Evolutionary conservation across 2,329 filamentous ascomycete species (phyloP).

Genomic region (Cytospora schulzeri): DNA sequence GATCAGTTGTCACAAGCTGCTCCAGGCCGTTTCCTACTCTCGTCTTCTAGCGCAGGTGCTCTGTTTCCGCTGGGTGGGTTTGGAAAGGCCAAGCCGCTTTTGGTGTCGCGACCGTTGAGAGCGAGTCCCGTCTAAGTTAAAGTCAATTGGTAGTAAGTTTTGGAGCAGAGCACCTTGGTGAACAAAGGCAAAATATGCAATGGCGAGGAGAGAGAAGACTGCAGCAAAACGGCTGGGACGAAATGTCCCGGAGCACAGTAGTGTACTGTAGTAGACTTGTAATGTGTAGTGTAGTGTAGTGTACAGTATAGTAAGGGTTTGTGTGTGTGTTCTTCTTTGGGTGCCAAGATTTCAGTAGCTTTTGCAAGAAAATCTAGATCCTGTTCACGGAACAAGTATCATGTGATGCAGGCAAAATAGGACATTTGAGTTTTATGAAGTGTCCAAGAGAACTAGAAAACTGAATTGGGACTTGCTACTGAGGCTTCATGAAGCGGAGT

Average conservation of each 20-base stretch:
- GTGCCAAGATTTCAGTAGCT: background rate
- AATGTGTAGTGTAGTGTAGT: background rate
- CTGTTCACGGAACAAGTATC: background rate
- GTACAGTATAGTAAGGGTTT: background rate
- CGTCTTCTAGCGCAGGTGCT: background rate
- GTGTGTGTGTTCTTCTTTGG: background rate
- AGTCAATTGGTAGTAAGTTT: background rate
- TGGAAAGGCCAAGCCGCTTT: constrained; percentile 13
- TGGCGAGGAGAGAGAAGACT: background rate
- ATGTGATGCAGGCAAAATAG: background rate
- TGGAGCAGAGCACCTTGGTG: background rate
- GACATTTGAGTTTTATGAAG: background rate
- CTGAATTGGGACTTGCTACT: background rate
- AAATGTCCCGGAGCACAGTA: background rate
- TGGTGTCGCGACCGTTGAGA: constrained; percentile 12
- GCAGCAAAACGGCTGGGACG: background rate
- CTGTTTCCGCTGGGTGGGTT: constrained; percentile 8
- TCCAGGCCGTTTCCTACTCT: background rate
- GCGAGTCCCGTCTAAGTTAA: background rate
- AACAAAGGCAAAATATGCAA: background rate
- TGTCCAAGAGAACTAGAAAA: background rate
- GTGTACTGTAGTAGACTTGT: background rate
- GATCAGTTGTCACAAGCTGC: background rate
- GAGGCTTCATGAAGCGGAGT: constrained; percentile 2
- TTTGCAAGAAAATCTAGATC: background rate